Base-by-base conservation (phyloP, 345 rosid species). In the Linum lewisii region DNA sequence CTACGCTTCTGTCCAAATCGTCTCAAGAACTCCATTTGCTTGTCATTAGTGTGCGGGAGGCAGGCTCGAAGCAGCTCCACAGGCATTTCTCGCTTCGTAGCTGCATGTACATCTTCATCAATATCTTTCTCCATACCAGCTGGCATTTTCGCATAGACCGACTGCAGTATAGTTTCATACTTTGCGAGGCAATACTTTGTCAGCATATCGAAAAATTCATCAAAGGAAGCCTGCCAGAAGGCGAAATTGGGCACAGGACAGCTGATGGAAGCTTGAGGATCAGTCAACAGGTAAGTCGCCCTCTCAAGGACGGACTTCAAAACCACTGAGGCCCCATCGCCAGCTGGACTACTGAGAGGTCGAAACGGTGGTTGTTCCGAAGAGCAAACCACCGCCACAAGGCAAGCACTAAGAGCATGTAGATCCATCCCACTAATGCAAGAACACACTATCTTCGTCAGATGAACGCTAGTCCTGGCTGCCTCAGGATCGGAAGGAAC, bases 311-410 rank as follows among this genome's bases (percentile, higher is more conserved):
- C 84, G 15, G 90, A 76, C 61, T 78, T 82, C 75, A 93, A 77
- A 38, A 89, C 72, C 55, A 79, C 60, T 0, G 95, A 83, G 14
- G 99, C 97, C 38, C 95, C 93, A 62, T 89, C 92, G 1, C 99
- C 99, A 2, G 92, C 78, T 42, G 94, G 72, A 62, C 95, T 87
- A 61, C 99, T 95, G 47, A 89, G 73, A 45, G 99, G 99, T 14
- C 99, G 79, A 36, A 94, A 87, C 8, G 97, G 99, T 0, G 99
- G 99, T 78, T 90, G 97, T 74, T 93, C 99, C 19, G 83, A 81
- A 24, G 99, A 93, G 67, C 99, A 93, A 65, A 93, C 99, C 61
- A 93, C 95, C 21, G 99, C 97, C 47, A 89, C 95, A 63, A 93
- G 94, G 76, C 99, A 93, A 26, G 86, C 89, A 64, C 99, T 82